Conservation (phyloP, 2,329 filamentous ascomycete genomes). For the Purpureocillium lavendulum region DNA sequence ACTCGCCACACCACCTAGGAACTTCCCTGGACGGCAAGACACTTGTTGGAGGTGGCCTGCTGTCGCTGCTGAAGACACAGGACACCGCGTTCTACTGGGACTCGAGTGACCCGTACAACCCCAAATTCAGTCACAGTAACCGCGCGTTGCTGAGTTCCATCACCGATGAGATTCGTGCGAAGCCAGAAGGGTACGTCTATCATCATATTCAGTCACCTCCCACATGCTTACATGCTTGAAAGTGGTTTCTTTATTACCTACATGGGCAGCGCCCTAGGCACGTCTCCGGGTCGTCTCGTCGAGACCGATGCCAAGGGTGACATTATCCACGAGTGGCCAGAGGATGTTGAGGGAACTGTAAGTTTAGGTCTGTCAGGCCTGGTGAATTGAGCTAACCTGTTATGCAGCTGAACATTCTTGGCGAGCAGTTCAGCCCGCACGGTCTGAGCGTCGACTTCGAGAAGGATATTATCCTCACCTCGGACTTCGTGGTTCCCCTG, state of each 20-base stretch:
- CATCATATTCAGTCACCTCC: background rate
- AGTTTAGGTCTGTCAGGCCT: background rate
- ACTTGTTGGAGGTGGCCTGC: constrained; percentile 46
- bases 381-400: background rate
- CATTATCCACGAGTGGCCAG: constrained; percentile 55
- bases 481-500: constrained; percentile 55
- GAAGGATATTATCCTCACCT: constrained; percentile 49
- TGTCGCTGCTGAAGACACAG: constrained; percentile 51
- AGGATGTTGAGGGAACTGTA: constrained; percentile 39
- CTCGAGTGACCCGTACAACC: constrained; percentile 47
- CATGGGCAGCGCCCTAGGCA: constrained; percentile 52
- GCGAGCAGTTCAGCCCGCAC: constrained; percentile 53
- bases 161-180: constrained; percentile 53
- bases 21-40: constrained; percentile 47
- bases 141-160: constrained; percentile 50
- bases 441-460: constrained; percentile 50
- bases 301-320: constrained; percentile 51
- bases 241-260: constrained; percentile 53
- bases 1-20: constrained; percentile 52
- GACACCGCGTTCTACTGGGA: constrained; percentile 58
- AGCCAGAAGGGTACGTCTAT: constrained; percentile 41
- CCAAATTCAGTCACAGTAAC: constrained; percentile 52
- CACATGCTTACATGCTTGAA: background rate
- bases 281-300: constrained; percentile 48
- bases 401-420: constrained; percentile 42